Evolutionary conservation across 2,329 filamentous ascomycete genomes (phyloP).

Genomic region (Cladosporium cucumerinum): DNA sequence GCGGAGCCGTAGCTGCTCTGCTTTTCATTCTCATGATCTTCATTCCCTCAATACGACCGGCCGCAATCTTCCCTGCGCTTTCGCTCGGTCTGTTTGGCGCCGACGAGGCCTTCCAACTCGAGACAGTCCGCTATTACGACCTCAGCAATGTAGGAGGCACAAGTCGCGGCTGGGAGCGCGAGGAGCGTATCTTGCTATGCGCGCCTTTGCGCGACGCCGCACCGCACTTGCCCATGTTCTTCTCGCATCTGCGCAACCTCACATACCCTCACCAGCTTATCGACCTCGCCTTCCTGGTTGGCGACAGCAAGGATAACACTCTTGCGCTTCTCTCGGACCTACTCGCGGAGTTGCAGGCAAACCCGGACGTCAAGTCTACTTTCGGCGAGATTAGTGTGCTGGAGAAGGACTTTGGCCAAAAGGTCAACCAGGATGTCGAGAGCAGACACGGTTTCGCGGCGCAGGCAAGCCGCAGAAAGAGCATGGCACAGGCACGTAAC

Average conservation of each 20-base stretch:
- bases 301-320: conserved; percentile 93
- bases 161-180: conserved; percentile 89
- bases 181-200: conserved; percentile 91
- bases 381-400: conserved; percentile 98
- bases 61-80: conserved; percentile 55
- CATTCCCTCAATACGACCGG: conserved; percentile 69
- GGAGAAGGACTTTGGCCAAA: conserved; percentile 98
- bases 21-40: conserved; percentile 65
- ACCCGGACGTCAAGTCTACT: conserved; percentile 73
- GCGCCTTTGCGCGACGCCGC: conserved; percentile 92
- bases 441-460: conserved; percentile 96
- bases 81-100: conserved; percentile 67
- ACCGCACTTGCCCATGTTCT: conserved; percentile 94
- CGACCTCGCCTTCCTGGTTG: conserved; percentile 93
- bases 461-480: conserved; percentile 86
- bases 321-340: conserved; percentile 70
- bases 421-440: conserved; percentile 96
- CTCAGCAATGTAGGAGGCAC: conserved; percentile 87
- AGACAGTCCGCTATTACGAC: conserved; percentile 97
- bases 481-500: conserved; percentile 97
- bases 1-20: conserved; percentile 53
- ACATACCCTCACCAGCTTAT: conserved; percentile 97
- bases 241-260: conserved; percentile 92
- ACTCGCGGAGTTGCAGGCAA: conserved; percentile 74
- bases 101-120: conserved; percentile 71